Conservation (phyloP, 176 grass and related monocot species). For the Hsuehochloa calcarea region DNA sequence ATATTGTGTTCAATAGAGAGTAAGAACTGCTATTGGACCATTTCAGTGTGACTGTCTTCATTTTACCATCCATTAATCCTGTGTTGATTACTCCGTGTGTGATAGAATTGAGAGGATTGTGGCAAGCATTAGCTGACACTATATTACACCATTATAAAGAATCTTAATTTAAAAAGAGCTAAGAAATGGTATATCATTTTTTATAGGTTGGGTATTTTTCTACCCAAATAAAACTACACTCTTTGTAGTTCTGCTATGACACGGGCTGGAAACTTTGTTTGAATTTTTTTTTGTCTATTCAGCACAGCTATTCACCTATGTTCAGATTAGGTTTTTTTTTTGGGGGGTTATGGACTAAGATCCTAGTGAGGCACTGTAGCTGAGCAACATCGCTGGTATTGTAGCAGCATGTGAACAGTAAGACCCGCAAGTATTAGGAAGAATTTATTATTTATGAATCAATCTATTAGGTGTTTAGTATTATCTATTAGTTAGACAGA, state of each 20-base stretch:
- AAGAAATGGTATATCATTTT: not conserved
- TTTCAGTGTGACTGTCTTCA: slow-evolving; percentile 29
- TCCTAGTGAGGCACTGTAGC: no score
- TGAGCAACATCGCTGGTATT: no score
- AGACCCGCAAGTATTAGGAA: no score
- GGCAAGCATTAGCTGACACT: slow-evolving; percentile 2
- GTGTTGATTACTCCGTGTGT: not conserved
- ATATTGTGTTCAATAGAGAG: slow-evolving; percentile 83
- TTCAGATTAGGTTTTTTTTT: not conserved
- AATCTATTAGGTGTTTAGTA: no score
- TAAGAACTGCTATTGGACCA: slow-evolving; percentile 37
- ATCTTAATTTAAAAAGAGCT: not conserved
- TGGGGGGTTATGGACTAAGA: no score
- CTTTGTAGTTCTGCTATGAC: not conserved
- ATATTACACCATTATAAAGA: not conserved
- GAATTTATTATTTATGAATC: no score
- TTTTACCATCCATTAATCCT: slow-evolving; percentile 25
- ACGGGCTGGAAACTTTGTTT: not conserved
- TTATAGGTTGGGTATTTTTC: not conserved
- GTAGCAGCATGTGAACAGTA: no score
- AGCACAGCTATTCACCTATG: not conserved
- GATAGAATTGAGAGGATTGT: not conserved
- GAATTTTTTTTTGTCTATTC: slow-evolving; percentile 10
- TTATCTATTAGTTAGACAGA: no score
- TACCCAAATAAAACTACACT: not conserved